Evolutionary conservation across 202 grass and related monocot genomes (phyloP).

Genomic region (Panicum hallii): DNA sequence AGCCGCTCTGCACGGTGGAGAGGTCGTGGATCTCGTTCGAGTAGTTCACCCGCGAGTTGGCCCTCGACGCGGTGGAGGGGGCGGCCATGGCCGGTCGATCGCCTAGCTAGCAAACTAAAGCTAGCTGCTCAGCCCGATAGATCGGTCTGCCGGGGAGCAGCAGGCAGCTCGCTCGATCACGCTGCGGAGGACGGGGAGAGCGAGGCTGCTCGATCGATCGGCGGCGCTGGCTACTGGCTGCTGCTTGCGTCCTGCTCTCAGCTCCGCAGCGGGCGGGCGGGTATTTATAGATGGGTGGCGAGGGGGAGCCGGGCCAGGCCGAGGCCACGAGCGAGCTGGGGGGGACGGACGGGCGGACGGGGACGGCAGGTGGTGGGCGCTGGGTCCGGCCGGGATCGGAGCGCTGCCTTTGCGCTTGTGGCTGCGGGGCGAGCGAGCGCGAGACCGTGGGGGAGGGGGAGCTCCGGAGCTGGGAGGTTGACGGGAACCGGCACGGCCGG

Average conservation of each 20-base stretch:
- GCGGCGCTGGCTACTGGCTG: not conserved
- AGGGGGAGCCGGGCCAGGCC: not conserved
- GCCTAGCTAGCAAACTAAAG: not conserved
- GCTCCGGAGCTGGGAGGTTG: not conserved
- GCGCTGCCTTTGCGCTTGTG: constrained; percentile 37
- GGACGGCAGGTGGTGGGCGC: constrained; percentile 38
- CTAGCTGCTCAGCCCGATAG: not conserved
- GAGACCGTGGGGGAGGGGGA: not conserved
- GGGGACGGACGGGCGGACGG: not conserved
- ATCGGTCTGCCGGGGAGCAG: not conserved
- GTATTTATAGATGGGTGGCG: constrained; percentile 61
- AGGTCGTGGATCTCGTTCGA: constrained; percentile 93
- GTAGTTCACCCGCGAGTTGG: constrained; percentile 72
- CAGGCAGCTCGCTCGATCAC: not conserved
- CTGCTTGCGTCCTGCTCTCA: constrained; percentile 41
- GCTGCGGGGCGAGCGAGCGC: not conserved
- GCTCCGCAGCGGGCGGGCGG: not conserved
- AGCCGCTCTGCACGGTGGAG: constrained; percentile 58
- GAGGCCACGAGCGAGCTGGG: constrained; percentile 10
- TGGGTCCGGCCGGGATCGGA: not conserved
- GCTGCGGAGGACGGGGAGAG: not conserved
- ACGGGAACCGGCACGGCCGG: not conserved
- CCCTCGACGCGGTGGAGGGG: constrained; percentile 51
- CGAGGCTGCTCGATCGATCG: not conserved
- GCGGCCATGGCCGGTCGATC: constrained; percentile 35